Base-by-base conservation (phyloP, 257 asterid genomes). In the Solanum chaucha region DNA sequence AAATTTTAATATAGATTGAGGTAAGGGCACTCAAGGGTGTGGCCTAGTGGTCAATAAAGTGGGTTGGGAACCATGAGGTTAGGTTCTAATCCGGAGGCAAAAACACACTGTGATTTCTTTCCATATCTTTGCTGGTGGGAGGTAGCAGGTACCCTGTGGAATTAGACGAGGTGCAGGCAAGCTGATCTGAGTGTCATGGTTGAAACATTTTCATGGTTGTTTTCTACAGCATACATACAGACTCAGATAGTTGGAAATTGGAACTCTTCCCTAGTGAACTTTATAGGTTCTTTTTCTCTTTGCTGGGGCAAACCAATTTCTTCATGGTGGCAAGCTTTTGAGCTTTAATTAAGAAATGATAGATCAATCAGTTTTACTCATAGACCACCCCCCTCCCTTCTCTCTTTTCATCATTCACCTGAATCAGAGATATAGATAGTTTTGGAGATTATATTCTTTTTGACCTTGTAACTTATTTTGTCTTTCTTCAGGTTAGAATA, bases 401-500 rank as follows among this genome's bases (percentile, higher is more conserved):
- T 48, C 44, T 28, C 28, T 30, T 36, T 26, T 12, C 22, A 73
- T 75, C 34, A 10, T 75, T 75, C 68, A 5, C 85, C 68, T 30
- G 85, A 46, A 5, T 81, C 68, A 24, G 83, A 48, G 51, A 41
- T 48, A 28, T 11, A 32, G 4, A 19, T 48, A 67, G 26, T n/a
- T 19, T 86, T 85, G 20, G 46, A 22, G 64, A 30, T 89, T 88
- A 82, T 8, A 59, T 87, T 83, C 71, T 38, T 59, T 78, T 36
- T 36, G 28, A 22, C 65, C 68, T 85, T 65, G 38, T 55, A 26
- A 48, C 30, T 48, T 81, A 28, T 81, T 15, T 80, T 48, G 68
- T 48, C 85, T 44, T 55, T 40, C 59, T 89, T 87, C 95, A 96
- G 99, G 99, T 97, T 87, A 94, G 98, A 88, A 88, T 97, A 75